Evolutionary conservation across 83 land plant species (phyloP), one percentile per base, ranked within the genome.

Genomic region (Thuja plicata): DNA sequence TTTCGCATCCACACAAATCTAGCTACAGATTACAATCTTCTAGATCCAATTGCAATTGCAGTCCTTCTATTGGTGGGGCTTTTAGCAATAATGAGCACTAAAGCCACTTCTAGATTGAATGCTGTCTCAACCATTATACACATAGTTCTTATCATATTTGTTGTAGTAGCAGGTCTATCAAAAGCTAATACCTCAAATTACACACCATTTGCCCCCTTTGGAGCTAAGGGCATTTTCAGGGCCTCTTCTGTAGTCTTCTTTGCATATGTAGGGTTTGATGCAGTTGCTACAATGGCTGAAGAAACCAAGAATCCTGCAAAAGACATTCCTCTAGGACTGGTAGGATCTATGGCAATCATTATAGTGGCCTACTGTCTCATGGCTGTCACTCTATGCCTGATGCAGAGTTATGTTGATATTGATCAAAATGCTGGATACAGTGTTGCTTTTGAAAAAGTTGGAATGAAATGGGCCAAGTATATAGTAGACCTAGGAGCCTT

Each of bases 251-350:
- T 97, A 17, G 88, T 97, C 8, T 97, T 92, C 90, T 96, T 94
- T 90, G 95, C 98, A 19, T 97, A 97, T 88, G 57, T 92, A 0
- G 99, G 99, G 10, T 97, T 97, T 79, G 97, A 97, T 88, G 93
- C 92, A 55, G 95, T 98, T 16, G 93, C 98, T 10, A 98, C 96
- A 8, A 92, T 98, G 97, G 99, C 99, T 0, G 99, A 98, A 71
- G 99, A 98, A 54, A 94, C 94, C 27, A 95, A 93, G 90, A 92
- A 95, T 55, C 99, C 99, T 3, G 87, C 92, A 0, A 92, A 92
- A 83, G 98, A 98, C 84, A 97, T 98, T 48, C 99, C 98, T 13
- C 50, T 98, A 10, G 99, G 98, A 2, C 89, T 98, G 41, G 73
- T 96, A 43, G 98, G 97, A 12, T 95, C 99, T 17, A 97, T 98